Base-by-base conservation (phyloP, 345 rosid species). In the Anastatica hierochuntica region DNA sequence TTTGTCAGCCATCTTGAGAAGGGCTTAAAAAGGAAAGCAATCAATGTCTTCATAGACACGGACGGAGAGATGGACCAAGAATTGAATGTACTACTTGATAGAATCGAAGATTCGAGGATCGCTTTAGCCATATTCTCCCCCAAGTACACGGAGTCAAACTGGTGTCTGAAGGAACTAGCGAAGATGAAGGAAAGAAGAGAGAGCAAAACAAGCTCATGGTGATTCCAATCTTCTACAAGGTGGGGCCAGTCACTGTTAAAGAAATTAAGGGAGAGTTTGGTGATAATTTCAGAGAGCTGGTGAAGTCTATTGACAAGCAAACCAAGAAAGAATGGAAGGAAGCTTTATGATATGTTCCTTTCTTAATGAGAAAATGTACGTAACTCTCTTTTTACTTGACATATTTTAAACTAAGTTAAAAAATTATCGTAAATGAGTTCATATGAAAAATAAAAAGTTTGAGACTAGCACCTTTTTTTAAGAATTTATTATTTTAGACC, bases 21-120 rank as follows among this genome's bases (percentile, higher is more conserved):
- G 0, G 10, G 8, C 14, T 17, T 67, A 12, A 19, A 37, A 4
- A 42, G 38, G 2, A 46, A 46, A 2, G 30, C 1, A n/a, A 48
- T 67, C 52, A 23, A 46, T 14, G 48, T 52, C 37, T 60, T 60
- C 40, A 67, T 60, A 13, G 67, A 54, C 21, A 20, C 56, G 3
- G 24, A 54, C 13, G 56, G 48, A 10, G 48, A 49, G 0, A 39
- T 6, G 47, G 64, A 56, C 35, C 14, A 49, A 27, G 24, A 16
- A 0, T 4, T 60, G 12, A 14, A 39, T 16, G 40, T 29, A 39
- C 62, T 57, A 1, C 38, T 60, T 12, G 1, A 19, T 0, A 48
- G 64, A 11, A 60, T 60, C 1, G 48, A 60, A 38, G 23, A 7
- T 2, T 60, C 64, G 1, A 38, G 9, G 9, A 49, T 60, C 11